Evolutionary conservation across 192 early-diverging fungal species (phyloP), one percentile per base, ranked within the genome.

Genomic region (Lobosporangium transversale): DNA sequence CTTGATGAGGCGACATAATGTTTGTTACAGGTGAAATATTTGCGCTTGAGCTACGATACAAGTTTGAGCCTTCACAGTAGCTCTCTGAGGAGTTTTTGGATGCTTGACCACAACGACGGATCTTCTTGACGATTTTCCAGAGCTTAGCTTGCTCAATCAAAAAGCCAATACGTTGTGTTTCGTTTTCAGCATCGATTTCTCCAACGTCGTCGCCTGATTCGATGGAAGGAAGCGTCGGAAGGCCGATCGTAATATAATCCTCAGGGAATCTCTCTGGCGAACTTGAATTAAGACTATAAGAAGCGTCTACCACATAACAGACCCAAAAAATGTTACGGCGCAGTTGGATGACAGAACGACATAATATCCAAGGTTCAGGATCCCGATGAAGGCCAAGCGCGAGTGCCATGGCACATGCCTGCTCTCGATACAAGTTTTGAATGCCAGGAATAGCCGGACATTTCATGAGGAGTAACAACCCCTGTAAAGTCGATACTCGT

Each of bases 91-190:
- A 40, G 12, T 62, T 66, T 53, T 62, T 61, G 20, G 73, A 76
- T 1, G 73, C 61, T 47, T 76, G 73, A 1, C 73, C 73, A 57
- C 73, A 76, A 1, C 73, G 73, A 30, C 73, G 64, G 30, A 76
- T 76, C 58, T 76, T 76, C 24, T 76, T 76, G 53, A 76, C 73
- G 30, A 76, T 76, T 36, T 44, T 76, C 73, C 73, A 76, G n/a
- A 76, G 53, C 37, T 76, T 76, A n/a, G 73, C 73, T 32, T 76
- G 73, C 73, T 76, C 73, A n/a, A 62, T 62, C 36, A 76, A 52
- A 20, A 76, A 76, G 0, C 73, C 73, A 31, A 76, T 76, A 17
- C 73, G 52, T 10, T 44, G 50, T 6, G 65, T 62, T 33, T 76
- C 73, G 4, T 43, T 55, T 23, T 76, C 73, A 3, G 65, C 53